Evolutionary conservation across 2,329 filamentous ascomycete species (phyloP).

Genomic region (Trichophyton rubrum): DNA sequence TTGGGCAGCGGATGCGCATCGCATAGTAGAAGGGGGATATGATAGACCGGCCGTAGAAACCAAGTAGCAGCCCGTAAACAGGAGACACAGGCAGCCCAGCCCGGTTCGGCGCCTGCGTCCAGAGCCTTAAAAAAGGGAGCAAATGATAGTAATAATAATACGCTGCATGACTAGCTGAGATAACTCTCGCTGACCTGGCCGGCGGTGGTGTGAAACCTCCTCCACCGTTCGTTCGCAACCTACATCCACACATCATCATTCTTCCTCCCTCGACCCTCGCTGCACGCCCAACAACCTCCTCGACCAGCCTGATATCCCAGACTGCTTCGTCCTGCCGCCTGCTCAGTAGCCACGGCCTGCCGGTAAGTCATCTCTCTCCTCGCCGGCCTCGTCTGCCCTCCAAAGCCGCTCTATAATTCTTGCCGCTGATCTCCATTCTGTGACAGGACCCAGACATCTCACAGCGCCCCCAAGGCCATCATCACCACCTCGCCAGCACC

Average conservation of each 20-base stretch:
- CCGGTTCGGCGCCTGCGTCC: no score
- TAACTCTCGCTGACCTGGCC: not conserved
- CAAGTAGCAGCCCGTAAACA: no score
- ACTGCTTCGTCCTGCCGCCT: not conserved
- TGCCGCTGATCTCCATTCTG: constrained; percentile 4
- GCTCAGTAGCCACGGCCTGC: not conserved
- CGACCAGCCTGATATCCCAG: not conserved
- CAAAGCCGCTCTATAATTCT: not conserved
- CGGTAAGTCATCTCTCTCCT: not conserved
- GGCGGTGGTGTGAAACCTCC: constrained; percentile 3
- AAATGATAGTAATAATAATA: not conserved
- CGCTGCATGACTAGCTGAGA: not conserved
- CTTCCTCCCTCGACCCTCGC: not conserved
- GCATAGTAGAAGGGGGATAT: not conserved
- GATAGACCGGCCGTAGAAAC: not conserved
- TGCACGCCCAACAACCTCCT: not conserved
- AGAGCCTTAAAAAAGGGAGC: no score
- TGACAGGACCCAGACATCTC: constrained; percentile 3
- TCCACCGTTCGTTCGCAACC: constrained; percentile 1
- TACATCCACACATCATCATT: not conserved
- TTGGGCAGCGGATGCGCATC: not conserved
- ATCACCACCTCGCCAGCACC: constrained; percentile 5
- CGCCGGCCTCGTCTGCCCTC: not conserved
- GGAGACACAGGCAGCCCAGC: no score
- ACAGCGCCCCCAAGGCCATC: constrained; percentile 2